phyloP scores from a whole-genome alignment of 2,329 filamentous ascomycete genomes.

The Colletotrichum aenigma region DNA sequence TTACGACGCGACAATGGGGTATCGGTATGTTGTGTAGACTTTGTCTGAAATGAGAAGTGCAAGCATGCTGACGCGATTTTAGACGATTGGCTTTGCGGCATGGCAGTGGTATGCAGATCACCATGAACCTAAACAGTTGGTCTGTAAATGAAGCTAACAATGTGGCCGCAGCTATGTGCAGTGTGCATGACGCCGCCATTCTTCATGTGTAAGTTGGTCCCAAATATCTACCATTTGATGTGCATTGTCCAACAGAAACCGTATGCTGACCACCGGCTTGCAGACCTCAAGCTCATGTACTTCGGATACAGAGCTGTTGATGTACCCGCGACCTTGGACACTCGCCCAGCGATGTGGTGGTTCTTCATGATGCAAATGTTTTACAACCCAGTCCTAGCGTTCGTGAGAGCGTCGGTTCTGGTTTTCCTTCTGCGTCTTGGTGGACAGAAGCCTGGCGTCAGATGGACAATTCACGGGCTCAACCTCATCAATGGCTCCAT shows the following conservation, averaged over 20 bases:
- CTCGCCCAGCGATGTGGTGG: constrained; percentile 26
- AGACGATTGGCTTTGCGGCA: constrained; percentile 31
- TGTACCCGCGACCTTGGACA: neutral
- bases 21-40: constrained; percentile 23
- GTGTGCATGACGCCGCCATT: constrained; percentile 25
- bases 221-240: neutral
- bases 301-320: constrained; percentile 27
- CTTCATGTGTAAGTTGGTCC: constrained; percentile 29
- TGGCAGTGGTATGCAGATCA: constrained; percentile 24
- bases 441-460: constrained; percentile 36
- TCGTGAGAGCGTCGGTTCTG: constrained; percentile 49
- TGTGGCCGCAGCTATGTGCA: constrained; percentile 14
- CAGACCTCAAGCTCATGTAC: constrained; percentile 32
- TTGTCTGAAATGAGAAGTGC: neutral
- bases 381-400: constrained; percentile 50
- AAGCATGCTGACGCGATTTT: neutral
- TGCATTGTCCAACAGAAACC: neutral
- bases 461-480: constrained; percentile 31
- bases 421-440: constrained; percentile 49
- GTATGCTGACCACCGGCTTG: neutral
- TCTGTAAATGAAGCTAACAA: neutral
- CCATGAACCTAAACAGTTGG: neutral
- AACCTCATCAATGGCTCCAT: constrained; percentile 33
- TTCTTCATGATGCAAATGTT: constrained; percentile 42
- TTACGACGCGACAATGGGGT: constrained; percentile 28